phyloP scores from a whole-genome alignment of 1,284 basidiomycete species.

The Filobasidium uniguttulatum region DNA sequence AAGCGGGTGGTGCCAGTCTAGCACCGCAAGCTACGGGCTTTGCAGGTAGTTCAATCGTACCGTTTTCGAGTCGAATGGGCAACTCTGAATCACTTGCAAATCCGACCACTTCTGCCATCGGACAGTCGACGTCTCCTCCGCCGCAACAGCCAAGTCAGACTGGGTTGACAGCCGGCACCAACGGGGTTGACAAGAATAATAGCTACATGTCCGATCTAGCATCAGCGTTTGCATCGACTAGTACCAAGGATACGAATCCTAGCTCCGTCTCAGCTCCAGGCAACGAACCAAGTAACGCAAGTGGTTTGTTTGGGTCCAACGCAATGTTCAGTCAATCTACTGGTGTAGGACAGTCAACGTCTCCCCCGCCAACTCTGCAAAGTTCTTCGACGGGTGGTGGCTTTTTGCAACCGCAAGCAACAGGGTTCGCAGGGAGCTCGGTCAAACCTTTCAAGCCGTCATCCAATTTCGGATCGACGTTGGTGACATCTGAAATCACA shows the following conservation, averaged over 20 bases:
- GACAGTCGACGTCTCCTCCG: too few relatives aligned
- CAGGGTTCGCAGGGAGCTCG: slow-evolving; percentile 54
- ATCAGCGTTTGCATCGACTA: slow-evolving; percentile 25
- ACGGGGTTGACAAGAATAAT: slow-evolving; percentile 1
- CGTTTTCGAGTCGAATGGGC: slow-evolving; percentile 43
- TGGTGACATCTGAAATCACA: slow-evolving; percentile 65
- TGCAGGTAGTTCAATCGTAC: slow-evolving; percentile 51
- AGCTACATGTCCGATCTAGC: slow-evolving; percentile 29
- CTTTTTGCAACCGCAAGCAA: slow-evolving; percentile 54
- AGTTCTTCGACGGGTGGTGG: not conserved
- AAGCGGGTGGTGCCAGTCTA: too few relatives aligned
- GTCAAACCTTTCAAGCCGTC: slow-evolving; percentile 84
- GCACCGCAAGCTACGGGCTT: slow-evolving; percentile 65
- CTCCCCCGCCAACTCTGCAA: too few relatives aligned
- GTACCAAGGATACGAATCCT: slow-evolving; percentile 1
- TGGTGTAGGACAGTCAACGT: not conserved
- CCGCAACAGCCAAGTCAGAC: not conserved
- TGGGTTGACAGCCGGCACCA: not conserved
- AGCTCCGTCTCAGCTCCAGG: not conserved
- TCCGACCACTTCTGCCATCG: not conserved
- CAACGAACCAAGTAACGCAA: not conserved
- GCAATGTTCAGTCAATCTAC: slow-evolving; percentile 1
- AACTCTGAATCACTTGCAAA: not conserved
- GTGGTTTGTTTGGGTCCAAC: not conserved
- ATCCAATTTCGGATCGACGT: slow-evolving; percentile 68